Base-by-base conservation (phyloP, 345 rosid genomes). In the Salix dunnii region DNA sequence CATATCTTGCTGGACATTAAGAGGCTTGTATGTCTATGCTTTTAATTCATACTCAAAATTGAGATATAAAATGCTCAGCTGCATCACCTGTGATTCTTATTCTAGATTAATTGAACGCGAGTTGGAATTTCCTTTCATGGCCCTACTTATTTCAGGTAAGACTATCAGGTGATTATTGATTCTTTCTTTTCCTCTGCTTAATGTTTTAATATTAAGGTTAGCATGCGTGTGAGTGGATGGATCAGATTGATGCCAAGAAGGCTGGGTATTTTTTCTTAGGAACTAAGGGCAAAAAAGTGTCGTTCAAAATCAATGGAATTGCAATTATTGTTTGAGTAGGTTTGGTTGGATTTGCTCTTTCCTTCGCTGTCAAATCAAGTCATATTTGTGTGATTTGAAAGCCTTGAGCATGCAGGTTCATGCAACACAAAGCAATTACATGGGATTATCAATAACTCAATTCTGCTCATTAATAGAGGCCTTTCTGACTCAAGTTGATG, bases 41-140 rank as follows among this genome's bases (percentile, higher is more conserved):
- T 28, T 10, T 75, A 58, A 51, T 67, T n/a, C 38, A 31, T 28
- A 51, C 40, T 25, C 42, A 20, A 30, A 66, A 66, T 30, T 18
- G 13, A 1, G 43, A 18, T 1, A 14, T 62, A n/a, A 68, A 68
- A 17, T 72, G 62, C 73, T 77, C 23, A 16, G 76, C 20, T 13
- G 46, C 36, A 48, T 68, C 63, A 64, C 28, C 67, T 68, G 28
- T 17, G 16, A 67, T 73, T 71, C 68, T 73, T 61, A 23, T 10
- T 78, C 68, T 80, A 95, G 99, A 88, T 78, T 95, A 82, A 76
- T 82, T 66, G 91, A 91, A 80, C 88, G 60, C 43, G 92, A 92
- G 28, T 78, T 95, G 88, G 91, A 84, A 58, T 95, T 95, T 89
- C 99, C 99, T 76, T 95, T 95, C 86, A 69, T 95, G 87, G 94